Conservation (phyloP, 306 rosid species). For the Adenanthera pavonina region DNA sequence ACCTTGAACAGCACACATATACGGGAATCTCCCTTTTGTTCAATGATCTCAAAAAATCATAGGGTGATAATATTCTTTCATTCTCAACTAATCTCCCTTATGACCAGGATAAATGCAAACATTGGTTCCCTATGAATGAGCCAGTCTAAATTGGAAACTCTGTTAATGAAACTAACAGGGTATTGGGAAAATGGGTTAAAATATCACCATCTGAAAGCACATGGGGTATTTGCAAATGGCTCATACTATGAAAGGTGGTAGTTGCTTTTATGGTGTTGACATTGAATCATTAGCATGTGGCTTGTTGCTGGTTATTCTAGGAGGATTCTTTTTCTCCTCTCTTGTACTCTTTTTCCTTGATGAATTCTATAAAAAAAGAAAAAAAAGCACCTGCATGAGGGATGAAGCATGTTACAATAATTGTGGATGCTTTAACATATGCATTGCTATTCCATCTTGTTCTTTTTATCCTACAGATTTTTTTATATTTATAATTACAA, state of each 20-base stretch:
- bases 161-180: no score
- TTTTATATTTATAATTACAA: neutral
- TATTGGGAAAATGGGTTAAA: no score
- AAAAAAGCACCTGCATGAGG: neutral
- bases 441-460: neutral
- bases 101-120: no score
- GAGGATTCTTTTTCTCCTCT: neutral
- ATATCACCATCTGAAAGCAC: neutral
- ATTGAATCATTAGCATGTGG: neutral
- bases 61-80: slow-evolving; percentile 9
- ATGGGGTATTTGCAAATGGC: neutral
- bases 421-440: neutral
- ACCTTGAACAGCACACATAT: neutral
- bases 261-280: neutral
- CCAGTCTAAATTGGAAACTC: no score
- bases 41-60: slow-evolving; percentile 13
- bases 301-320: neutral
- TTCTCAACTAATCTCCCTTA: no score
- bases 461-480: neutral
- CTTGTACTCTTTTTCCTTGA: neutral
- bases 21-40: neutral
- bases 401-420: neutral
- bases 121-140: no score
- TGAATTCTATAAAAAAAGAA: neutral
- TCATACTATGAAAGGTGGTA: neutral